A percentile compares a stretch with the other conserved stretches of the same genome.
Evolutionary conservation across 495 filamentous ascomycete species (phyloP).

Genomic region (Xylaria venustula): DNA sequence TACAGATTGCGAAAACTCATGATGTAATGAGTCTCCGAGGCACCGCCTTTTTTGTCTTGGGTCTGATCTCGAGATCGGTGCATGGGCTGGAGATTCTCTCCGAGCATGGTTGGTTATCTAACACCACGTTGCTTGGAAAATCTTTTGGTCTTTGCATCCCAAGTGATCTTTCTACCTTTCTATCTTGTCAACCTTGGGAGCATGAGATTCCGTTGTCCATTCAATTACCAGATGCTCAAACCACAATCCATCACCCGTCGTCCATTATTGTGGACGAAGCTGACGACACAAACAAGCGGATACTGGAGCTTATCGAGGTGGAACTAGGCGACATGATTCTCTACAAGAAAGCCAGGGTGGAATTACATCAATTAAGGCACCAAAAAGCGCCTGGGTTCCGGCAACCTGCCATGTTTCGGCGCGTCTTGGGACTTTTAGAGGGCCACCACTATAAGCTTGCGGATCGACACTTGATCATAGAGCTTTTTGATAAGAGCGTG

Average conservation of each 20-base stretch:
- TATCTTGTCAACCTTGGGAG: constrained; percentile 55
- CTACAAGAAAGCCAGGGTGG: constrained; percentile 70
- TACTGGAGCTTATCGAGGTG: constrained; percentile 68
- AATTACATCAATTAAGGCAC: constrained; percentile 60
- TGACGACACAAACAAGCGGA: constrained; percentile 60
- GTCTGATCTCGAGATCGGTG: constrained; percentile 85
- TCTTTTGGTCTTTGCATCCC: constrained; percentile 87
- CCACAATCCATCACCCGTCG: constrained; percentile 37
- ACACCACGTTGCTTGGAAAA: constrained; percentile 76
- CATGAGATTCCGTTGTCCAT: constrained; percentile 45
- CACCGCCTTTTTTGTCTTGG: constrained; percentile 93
- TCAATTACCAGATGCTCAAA: constrained; percentile 38
- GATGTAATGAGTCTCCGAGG: constrained; percentile 89
- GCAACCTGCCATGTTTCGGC: constrained; percentile 73
- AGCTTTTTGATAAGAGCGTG: constrained; percentile 89
- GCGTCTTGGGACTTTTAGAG: constrained; percentile 82
- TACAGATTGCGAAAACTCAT: constrained; percentile 81
- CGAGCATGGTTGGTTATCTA: constrained; percentile 88
- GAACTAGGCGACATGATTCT: constrained; percentile 88
- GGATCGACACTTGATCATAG: constrained; percentile 82
- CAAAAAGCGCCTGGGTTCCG: constrained; percentile 65
- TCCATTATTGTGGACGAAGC: constrained; percentile 36
- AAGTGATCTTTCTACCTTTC: constrained; percentile 69
- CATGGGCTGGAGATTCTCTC: constrained; percentile 88
- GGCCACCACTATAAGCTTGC: constrained; percentile 83